phyloP scores from a whole-genome alignment of 2,329 filamentous ascomycete species.

The Clonostachys chloroleuca region DNA sequence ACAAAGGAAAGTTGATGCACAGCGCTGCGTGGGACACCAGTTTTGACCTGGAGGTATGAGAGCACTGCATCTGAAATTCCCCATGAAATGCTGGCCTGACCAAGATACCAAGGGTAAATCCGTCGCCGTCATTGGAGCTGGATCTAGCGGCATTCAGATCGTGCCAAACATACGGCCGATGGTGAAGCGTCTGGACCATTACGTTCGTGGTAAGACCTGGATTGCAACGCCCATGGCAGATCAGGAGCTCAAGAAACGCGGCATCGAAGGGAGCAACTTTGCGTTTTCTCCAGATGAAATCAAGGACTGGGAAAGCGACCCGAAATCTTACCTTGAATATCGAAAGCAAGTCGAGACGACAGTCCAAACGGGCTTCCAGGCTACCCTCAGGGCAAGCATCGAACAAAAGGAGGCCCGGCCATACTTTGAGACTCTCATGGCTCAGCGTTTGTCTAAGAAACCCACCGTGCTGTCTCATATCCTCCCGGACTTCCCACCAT shows the following conservation, averaged over 20 bases:
- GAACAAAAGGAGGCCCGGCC: not conserved
- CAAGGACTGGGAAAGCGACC: not conserved
- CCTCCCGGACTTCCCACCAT: constrained; percentile 22
- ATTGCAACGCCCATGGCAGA: constrained; percentile 12
- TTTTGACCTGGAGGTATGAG: constrained; percentile 44
- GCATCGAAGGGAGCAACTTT: constrained; percentile 14
- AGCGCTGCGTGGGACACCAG: constrained; percentile 45
- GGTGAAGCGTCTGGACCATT: constrained; percentile 31
- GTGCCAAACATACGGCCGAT: constrained; percentile 23
- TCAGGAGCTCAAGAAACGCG: constrained; percentile 8
- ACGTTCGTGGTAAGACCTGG: constrained; percentile 36
- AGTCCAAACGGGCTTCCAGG: not conserved
- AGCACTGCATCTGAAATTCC: too few species aligned
- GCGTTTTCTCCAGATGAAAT: constrained; percentile 25
- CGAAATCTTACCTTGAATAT: not conserved
- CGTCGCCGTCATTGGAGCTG: constrained; percentile 52
- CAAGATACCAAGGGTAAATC: too few species aligned
- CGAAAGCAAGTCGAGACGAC: not conserved
- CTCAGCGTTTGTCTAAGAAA: constrained; percentile 16
- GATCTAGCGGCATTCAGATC: constrained; percentile 49
- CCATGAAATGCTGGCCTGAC: too few species aligned
- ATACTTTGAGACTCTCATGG: not conserved
- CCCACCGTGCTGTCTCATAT: constrained; percentile 33
- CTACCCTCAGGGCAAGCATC: not conserved
- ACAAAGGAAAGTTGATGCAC: constrained; percentile 44